These are phyloP conservation scores for Corymbia citriodora DNA, from an alignment of 441 rosid genomes.

Conservation along the genomic window DNA sequence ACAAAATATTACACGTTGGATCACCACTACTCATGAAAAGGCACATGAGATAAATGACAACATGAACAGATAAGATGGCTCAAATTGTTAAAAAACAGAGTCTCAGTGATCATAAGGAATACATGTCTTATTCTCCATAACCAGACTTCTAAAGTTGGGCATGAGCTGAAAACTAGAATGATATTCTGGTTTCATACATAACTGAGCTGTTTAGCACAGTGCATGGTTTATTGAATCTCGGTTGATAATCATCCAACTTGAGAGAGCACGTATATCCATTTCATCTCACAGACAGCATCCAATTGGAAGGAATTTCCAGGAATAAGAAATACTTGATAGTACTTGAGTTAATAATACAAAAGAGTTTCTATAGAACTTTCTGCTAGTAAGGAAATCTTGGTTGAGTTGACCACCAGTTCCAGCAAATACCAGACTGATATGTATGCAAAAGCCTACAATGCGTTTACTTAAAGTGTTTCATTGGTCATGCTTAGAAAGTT, in stretches of 20 bases:
- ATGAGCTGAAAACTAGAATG: neutral
- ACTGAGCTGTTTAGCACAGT: neutral
- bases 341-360: neutral
- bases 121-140: neutral
- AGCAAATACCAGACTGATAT: neutral
- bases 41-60: neutral
- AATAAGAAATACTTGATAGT: neutral
- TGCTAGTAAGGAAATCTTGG: neutral
- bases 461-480: neutral
- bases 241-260: neutral
- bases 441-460: neutral
- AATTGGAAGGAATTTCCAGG: neutral
- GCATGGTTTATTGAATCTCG: neutral
- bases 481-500: neutral
- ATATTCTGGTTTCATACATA: neutral
- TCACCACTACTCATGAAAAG: neutral
- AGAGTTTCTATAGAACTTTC: neutral
- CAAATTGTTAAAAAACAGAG: neutral
- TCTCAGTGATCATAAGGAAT: neutral
- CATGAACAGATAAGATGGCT: neutral
- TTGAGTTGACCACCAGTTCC: neutral
- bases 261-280: fast-evolving
- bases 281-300: neutral
- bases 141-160: neutral
- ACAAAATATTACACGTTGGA: neutral